Percentiles rank a stretch among this genome's conserved stretches.
These are phyloP conservation scores for Staphylotrichum longicolle DNA, from an alignment of 495 filamentous ascomycete species.

Conservation along the genomic window DNA sequence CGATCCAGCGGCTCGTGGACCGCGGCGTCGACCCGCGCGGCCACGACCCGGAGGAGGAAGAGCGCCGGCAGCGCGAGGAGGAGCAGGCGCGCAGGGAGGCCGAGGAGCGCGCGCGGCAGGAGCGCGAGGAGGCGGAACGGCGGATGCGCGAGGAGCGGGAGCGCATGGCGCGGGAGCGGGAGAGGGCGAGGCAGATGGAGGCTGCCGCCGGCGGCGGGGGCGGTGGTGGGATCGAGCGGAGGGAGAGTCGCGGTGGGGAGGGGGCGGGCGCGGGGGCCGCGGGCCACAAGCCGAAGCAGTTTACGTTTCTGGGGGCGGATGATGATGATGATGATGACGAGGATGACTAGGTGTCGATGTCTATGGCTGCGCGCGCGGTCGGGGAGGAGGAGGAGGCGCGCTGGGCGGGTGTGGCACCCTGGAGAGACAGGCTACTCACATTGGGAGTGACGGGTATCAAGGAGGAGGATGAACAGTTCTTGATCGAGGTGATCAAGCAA, in stretches of 20 bases:
- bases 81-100: conserved; percentile 46
- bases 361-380: too few species aligned
- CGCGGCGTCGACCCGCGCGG: conserved; percentile 54
- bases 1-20: conserved; percentile 56
- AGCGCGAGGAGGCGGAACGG: conserved; percentile 37
- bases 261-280: conserved; percentile 1
- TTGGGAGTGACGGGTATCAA: too few species aligned
- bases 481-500: too few species aligned
- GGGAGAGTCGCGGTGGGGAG: conserved; percentile 16
- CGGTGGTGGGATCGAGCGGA: conserved; percentile 18
- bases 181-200: conserved; percentile 46
- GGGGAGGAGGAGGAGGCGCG: too few species aligned
- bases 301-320: conserved; percentile 51
- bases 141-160: conserved; percentile 40
- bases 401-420: too few species aligned
- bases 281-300: conserved; percentile 40
- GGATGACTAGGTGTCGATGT: conserved; percentile 22
- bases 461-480: too few species aligned
- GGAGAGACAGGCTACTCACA: too few species aligned
- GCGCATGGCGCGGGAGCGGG: conserved; percentile 36
- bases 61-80: conserved; percentile 38
- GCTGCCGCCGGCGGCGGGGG: conserved; percentile 23
- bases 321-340: conserved; percentile 54
- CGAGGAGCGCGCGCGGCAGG: conserved; percentile 37
- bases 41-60: conserved; percentile 54